Base-by-base conservation (phyloP, 2,329 filamentous ascomycete genomes). In the Sporothrix euskadiensis region DNA sequence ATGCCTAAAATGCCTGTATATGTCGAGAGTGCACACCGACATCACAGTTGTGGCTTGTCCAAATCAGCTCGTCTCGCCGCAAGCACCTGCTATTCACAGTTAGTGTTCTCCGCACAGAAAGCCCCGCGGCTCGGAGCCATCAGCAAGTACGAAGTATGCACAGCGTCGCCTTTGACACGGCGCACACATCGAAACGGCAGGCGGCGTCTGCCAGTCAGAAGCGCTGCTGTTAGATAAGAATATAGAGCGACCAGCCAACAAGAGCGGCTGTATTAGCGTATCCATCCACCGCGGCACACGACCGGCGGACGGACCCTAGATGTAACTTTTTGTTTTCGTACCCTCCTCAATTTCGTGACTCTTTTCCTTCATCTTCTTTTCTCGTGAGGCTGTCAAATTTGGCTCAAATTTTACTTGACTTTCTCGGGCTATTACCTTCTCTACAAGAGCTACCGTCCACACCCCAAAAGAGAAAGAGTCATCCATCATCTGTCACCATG, bases 81-180 rank as follows among this genome's bases (percentile, higher is more conserved):
- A 39, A 54, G 68, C 52, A 70, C 49, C 52, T 47, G 52, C 68
- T 70, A 56, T 41, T 57, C 68, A n/a, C 52, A 70, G 68, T 59
- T 56, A 56, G 68, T 52, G 68, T n/a, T 57, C 68, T 70, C 47
- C 61, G 61, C 61, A 30, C 61, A 44, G 16, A 49, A 66, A 52
- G 63, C 63, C 41, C 63, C 63, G 41, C 63, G 14, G 35, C 10
- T 44, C 32, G 57, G 57, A 61, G 57, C 30, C 57, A 39, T 14
- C 57, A 26, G 32, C 32, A 26, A 26, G 26, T 26, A 26, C 26
- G 26, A 1, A 56, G 52, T 12, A 30, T 56, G 52, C 22, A 30
- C 61, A 65, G 32, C 35, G 35, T 63, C 59, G 59, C 35, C 35
- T 35, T 35, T 35, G 35, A 35, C 35, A 35, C 35, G 35, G 35